Evolutionary conservation across 2,329 filamentous ascomycete species (phyloP).

Genomic region (Paecilomyces formosus): DNA sequence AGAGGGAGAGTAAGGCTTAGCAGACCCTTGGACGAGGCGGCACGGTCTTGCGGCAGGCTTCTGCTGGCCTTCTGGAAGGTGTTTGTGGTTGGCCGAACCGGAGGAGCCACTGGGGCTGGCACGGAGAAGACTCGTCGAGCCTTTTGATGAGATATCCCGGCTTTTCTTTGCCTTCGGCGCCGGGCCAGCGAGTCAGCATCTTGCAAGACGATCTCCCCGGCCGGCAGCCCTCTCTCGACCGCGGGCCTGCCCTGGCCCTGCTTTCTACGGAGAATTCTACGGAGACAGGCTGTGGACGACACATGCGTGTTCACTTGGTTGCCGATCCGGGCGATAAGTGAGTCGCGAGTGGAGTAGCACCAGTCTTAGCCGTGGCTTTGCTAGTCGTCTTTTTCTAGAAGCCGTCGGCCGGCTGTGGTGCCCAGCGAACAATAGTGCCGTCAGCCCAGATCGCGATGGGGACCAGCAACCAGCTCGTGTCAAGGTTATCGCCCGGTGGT

Average conservation of each 20-base stretch:
- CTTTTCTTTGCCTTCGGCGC: background rate
- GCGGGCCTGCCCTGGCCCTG: background rate
- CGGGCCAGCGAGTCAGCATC: background rate
- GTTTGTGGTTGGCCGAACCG: conserved; percentile 11
- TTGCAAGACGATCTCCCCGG: background rate
- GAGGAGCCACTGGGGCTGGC: conserved; percentile 1
- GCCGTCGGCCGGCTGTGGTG: background rate
- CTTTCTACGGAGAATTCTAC: background rate
- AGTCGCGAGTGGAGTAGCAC: background rate
- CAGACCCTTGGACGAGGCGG: background rate
- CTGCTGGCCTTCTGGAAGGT: conserved; percentile 12
- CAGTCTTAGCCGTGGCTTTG: background rate
- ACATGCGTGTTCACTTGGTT: background rate
- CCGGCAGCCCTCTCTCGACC: background rate
- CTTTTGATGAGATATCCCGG: background rate
- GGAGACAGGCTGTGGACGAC: background rate
- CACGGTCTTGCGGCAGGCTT: conserved; percentile 2
- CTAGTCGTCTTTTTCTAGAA: background rate
- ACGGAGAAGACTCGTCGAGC: background rate
- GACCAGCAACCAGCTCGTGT: background rate
- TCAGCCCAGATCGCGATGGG: background rate
- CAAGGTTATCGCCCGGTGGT: background rate
- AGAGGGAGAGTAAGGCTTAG: conserved; percentile 1
- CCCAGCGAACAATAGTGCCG: background rate
- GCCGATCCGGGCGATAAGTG: background rate